Evolutionary conservation across 2,329 filamentous ascomycete species (phyloP).

Genomic region (Monosporascus cannonballus): DNA sequence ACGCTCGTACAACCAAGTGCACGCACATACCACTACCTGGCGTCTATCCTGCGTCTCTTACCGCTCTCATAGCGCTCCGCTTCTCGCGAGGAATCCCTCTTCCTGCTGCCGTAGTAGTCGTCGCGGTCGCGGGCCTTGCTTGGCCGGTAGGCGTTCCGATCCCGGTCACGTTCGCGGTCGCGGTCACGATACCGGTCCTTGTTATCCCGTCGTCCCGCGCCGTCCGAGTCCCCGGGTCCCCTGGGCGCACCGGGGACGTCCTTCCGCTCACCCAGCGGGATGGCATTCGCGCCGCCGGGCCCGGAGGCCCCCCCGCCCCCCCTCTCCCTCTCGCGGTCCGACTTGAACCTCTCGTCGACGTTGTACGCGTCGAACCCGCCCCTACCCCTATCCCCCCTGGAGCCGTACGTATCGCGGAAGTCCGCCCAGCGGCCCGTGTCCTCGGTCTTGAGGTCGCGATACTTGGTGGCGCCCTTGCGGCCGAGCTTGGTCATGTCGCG

Average conservation of each 20-base stretch:
- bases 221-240: conserved; percentile 32
- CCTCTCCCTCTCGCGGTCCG: conserved; percentile 49
- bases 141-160: conserved; percentile 24
- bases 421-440: conserved; percentile 86
- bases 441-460: conserved; percentile 80
- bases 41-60: conserved; percentile 54
- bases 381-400: conserved; percentile 25
- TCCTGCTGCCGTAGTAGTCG: conserved; percentile 43
- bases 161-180: conserved; percentile 22
- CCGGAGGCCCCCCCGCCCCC: conserved; percentile 30
- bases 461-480: conserved; percentile 84
- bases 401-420: conserved; percentile 40
- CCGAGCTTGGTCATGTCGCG: conserved; percentile 91
- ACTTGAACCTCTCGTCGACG: conserved; percentile 61
- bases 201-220: conserved; percentile 16
- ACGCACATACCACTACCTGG: conserved; percentile 18
- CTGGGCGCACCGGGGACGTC: conserved; percentile 25
- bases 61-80: conserved; percentile 49
- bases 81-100: conserved; percentile 52
- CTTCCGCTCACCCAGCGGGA: conserved; percentile 60
- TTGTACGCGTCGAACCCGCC: conserved; percentile 35
- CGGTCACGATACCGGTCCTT: conserved; percentile 17
- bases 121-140: conserved; percentile 29
- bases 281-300: conserved; percentile 60
- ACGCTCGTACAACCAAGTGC: conserved; percentile 3